Conservation (phyloP, 768 basidiomycete species). For the Boletus sp. region DNA sequence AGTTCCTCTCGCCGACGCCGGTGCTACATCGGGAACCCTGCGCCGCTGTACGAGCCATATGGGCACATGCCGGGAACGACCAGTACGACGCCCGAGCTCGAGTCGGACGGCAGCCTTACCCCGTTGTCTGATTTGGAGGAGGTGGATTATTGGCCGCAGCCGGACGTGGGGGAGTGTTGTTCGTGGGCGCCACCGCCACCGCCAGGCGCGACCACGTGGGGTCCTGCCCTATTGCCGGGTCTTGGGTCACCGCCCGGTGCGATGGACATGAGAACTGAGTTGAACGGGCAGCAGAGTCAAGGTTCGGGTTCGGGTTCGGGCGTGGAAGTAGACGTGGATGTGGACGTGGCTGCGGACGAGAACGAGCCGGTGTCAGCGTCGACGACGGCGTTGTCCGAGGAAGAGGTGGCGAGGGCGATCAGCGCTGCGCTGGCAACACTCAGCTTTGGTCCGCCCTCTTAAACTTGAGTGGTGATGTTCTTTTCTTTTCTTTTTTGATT, state of each 20-base stretch:
- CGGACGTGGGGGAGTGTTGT: constrained; percentile 32
- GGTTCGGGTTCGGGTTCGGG: neutral
- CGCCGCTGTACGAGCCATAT: constrained; percentile 20
- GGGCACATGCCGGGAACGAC: constrained; percentile 15
- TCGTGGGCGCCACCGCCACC: constrained; percentile 19
- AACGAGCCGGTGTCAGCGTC: neutral
- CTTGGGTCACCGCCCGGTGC: neutral
- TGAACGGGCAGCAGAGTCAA: neutral
- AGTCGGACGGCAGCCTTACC: constrained; percentile 14
- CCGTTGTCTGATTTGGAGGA: constrained; percentile 11
- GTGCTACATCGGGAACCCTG: constrained; percentile 20
- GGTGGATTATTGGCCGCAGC: constrained; percentile 29
- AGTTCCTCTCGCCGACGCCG: constrained; percentile 1
- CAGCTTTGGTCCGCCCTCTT: neutral
- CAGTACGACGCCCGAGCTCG: neutral
- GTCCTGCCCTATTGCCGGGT: neutral
- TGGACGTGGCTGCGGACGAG: neutral
- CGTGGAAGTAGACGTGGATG: neutral
- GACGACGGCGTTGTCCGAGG: constrained; percentile 17
- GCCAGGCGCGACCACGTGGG: neutral
- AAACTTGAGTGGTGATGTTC: neutral
- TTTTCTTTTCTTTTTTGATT: neutral
- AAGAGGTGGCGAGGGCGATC: constrained; percentile 26
- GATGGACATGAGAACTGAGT: neutral
- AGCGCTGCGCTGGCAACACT: constrained; percentile 21